These are phyloP conservation scores for Auriscalpium microsporum DNA, from an alignment of 768 basidiomycete genomes.

Conservation along the genomic window DNA sequence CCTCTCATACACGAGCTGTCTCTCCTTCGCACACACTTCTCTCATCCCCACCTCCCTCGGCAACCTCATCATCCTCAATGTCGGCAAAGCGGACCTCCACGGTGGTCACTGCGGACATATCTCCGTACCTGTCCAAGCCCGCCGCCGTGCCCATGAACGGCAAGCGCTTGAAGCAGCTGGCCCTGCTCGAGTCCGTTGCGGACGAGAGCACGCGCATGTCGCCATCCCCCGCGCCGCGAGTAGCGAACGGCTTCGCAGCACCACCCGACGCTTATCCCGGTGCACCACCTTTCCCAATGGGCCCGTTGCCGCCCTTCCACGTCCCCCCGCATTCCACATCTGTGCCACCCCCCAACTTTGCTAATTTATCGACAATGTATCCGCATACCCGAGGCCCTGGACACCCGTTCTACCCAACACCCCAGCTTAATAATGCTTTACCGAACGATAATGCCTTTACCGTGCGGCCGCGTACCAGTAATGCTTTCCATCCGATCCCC, in stretches of 20 bases:
- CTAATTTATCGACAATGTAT: slow-evolving; percentile 17
- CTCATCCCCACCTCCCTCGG: slow-evolving; percentile 1
- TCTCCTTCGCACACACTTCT: neutral
- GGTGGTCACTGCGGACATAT: slow-evolving; percentile 51
- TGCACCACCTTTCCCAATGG: neutral
- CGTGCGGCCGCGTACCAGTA: slow-evolving; percentile 31
- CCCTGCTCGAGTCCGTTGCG: slow-evolving; percentile 62
- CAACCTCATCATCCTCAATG: slow-evolving; percentile 6
- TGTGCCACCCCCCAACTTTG: slow-evolving; percentile 11
- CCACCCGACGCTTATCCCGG: neutral
- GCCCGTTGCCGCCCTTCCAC: neutral
- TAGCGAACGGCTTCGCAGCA: neutral
- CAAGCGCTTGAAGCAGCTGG: slow-evolving; percentile 60
- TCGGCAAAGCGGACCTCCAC: slow-evolving; percentile 7
- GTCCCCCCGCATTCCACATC: slow-evolving; percentile 4
- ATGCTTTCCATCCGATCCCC: slow-evolving; percentile 20
- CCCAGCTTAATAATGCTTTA: slow-evolving; percentile 4
- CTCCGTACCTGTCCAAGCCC: slow-evolving; percentile 55
- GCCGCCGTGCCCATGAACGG: slow-evolving; percentile 47
- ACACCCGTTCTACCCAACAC: neutral
- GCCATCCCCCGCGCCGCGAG: slow-evolving; percentile 19
- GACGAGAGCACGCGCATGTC: slow-evolving; percentile 65
- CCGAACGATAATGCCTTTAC: slow-evolving; percentile 21
- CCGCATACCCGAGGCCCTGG: slow-evolving; percentile 13
- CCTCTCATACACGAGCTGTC: neutral